Evolutionary conservation across 306 rosid species (phyloP).

Genomic region (Echinosophora koreensis): DNA sequence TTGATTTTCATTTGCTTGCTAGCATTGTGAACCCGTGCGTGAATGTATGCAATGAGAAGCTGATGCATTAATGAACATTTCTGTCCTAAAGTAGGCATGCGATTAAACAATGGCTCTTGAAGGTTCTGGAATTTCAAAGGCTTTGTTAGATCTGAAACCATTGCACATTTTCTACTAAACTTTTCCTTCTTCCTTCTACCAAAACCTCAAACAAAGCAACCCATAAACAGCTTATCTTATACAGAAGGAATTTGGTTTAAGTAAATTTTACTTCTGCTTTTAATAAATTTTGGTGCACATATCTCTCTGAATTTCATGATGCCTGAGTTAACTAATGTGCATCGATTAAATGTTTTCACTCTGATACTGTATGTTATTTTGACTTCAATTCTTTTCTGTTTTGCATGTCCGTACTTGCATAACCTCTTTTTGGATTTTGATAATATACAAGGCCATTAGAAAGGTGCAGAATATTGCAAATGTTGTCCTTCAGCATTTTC

Average conservation of each 20-base stretch:
- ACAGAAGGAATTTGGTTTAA: not conserved
- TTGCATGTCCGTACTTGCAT: constrained; percentile 7
- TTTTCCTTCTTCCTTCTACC: not conserved
- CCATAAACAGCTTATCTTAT: not conserved
- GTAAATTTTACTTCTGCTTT: not conserved
- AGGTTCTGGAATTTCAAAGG: not conserved
- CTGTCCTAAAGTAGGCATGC: not conserved
- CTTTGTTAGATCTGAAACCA: constrained; percentile 6
- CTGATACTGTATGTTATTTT: constrained; percentile 29
- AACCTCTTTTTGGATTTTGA: constrained; percentile 27
- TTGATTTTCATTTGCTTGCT: constrained; percentile 1
- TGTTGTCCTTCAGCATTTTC: constrained; percentile 28
- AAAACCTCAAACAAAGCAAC: not conserved
- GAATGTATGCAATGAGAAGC: not conserved
- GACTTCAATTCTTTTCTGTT: constrained; percentile 3
- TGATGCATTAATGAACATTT: not conserved
- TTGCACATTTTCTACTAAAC: not conserved
- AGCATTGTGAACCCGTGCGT: not conserved
- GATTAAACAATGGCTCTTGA: constrained; percentile 5
- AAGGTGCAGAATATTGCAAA: constrained; percentile 33
- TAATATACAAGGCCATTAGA: constrained; percentile 3
- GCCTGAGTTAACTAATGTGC: constrained; percentile 13
- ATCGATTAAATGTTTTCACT: not conserved
- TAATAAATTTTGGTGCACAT: not conserved
- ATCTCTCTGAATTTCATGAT: not conserved